Evolutionary conservation across 176 grass and related monocot genomes (phyloP).

Genomic region (Oryza punctata): DNA sequence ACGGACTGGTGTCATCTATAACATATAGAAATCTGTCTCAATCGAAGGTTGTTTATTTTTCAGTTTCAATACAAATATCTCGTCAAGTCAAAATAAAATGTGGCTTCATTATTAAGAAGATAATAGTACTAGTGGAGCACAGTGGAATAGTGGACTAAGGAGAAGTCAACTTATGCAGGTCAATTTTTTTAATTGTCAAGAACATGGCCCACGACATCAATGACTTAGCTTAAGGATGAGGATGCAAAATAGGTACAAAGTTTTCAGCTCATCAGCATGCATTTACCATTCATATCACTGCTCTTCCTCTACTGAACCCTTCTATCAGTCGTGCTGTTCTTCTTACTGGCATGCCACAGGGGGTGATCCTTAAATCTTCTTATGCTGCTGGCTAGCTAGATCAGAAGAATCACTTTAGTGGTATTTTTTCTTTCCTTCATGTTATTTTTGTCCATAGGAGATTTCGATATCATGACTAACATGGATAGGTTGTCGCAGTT

Average conservation of each 20-base stretch:
- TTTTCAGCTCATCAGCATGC: not conserved
- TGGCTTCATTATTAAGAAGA: not conserved
- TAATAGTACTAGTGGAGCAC: not conserved
- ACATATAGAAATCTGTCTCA: not conserved
- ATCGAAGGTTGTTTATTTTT: not conserved
- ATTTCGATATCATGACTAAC: not conserved
- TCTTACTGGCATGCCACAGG: not conserved
- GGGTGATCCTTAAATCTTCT: not conserved
- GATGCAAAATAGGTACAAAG: not conserved
- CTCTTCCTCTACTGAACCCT: not conserved
- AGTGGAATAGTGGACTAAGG: not conserved
- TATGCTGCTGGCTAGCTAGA: not conserved
- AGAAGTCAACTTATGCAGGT: not conserved
- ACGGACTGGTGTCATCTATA: not conserved
- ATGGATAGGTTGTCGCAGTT: too few species aligned
- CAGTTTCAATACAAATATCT: not conserved
- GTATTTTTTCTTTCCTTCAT: too few species aligned
- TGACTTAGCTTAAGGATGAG: not conserved
- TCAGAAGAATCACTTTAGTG: not conserved
- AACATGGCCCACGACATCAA: not conserved
- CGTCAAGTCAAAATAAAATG: not conserved
- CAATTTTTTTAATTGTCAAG: not conserved
- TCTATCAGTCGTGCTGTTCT: not conserved
- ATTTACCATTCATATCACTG: not conserved
- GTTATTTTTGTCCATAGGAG: too few species aligned